These are phyloP conservation scores for Chrysoporthe austroafricana DNA, from an alignment of 2,329 filamentous ascomycete genomes.

Conservation along the genomic window DNA sequence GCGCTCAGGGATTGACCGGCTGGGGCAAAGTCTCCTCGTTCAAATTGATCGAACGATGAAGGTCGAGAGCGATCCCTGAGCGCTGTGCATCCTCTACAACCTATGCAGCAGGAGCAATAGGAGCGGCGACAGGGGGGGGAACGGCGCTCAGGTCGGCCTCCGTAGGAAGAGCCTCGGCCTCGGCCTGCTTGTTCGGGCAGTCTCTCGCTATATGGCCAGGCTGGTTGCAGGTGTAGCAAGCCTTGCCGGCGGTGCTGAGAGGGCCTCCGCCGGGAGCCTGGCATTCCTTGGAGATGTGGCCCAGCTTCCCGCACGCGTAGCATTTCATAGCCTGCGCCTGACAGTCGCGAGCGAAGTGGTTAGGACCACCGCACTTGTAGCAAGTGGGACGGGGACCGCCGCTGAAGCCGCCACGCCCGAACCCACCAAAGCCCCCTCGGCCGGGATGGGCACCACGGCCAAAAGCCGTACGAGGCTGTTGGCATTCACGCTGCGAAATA, in stretches of 20 bases:
- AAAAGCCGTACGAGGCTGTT: constrained; percentile 68
- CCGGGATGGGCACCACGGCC: constrained; percentile 69
- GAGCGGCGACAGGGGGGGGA: constrained; percentile 41
- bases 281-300: constrained; percentile 92
- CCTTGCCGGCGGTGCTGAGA: constrained; percentile 95
- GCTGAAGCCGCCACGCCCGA: constrained; percentile 72
- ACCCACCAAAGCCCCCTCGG: constrained; percentile 71
- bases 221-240: constrained; percentile 97
- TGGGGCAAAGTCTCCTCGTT: too few relatives aligned
- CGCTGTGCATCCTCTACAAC: neutral
- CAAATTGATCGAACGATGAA: too few relatives aligned
- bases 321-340: constrained; percentile 99
- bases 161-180: constrained; percentile 39
- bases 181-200: constrained; percentile 72
- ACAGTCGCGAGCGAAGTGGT: constrained; percentile 98
- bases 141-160: constrained; percentile 48
- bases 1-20: neutral
- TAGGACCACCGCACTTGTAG: constrained; percentile 82
- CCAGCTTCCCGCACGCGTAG: constrained; percentile 94
- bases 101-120: constrained; percentile 50
- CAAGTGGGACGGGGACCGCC: constrained; percentile 72
- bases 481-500: constrained; percentile 72
- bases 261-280: constrained; percentile 95
- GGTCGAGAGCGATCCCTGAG: neutral
- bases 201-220: constrained; percentile 95